Base-by-base conservation (phyloP, 805 yeast genomes). In the Hermanozyma aechmeae region DNA sequence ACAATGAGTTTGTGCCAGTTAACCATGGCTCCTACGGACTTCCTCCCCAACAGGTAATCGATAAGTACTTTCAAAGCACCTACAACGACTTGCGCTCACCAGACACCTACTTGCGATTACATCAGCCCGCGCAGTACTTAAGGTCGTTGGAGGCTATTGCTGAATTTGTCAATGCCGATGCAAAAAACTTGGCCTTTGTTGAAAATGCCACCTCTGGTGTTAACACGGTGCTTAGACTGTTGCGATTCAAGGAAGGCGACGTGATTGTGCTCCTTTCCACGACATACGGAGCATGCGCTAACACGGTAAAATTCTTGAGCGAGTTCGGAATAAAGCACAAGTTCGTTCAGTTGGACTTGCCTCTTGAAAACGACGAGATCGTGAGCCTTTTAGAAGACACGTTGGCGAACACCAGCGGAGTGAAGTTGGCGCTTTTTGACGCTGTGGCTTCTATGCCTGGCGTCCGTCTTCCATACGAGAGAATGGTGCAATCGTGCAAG, bases 1-100 rank as follows among this genome's bases (percentile, higher is more conserved):
- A 53, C 18, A 41, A 56, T 2, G 58, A 48, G 3, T 57, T 60
- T 6, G 46, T 48, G 4, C 69, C 71, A 11, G 65, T 76, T 25
- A 79, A 79, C 49, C 77, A 77, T 45, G 85, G 85, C 6, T 68
- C 81, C 1, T 79, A 51, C 43, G 86, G 85, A 1, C 53, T 66
- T 2, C 57, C 68, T 3, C 80, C 85, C 0, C 53, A 46, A 6
- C 53, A 61, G 4, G 72, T 77, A 2, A 13, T 39, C 14, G 39
- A 38, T 22, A 28, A 26, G 19, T 36, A 29, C 24, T 15, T 21
- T 24, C 12, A 23, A 20, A 29, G 29, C 8, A 17, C 32, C 12
- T 38, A 38, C 7, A 27, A 42, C 7, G 61, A 54, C 30, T 35
- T 40, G 17, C 31, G 35, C 4, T 63, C 54, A 36, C 76, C 84